Evolutionary conservation across 106 monocot species (phyloP), one percentile per base, ranked within the genome.

Genomic region (Narthecium ossifragum): DNA sequence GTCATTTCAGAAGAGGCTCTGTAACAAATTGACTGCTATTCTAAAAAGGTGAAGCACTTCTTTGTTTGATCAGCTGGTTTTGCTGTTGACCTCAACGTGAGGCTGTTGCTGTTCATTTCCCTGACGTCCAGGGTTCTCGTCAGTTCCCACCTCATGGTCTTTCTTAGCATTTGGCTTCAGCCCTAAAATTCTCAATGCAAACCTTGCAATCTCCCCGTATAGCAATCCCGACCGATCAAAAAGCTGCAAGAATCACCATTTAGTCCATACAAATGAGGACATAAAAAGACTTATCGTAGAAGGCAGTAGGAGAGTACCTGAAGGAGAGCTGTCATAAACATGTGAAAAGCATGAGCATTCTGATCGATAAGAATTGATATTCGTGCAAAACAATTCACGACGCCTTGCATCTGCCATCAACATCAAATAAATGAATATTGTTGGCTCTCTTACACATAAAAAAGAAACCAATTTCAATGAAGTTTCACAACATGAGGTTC

Each of bases 201-300:
- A 96, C 34, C 90, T 78, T 5, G 90, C 90, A 12, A 96, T 89
- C 73, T 96, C 94, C 15, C 94, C 94, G 26, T 96, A 96, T 12
- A 96, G 46, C 71, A 90, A 55, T 1, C 94, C 94, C 2, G 94
- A 96, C 30, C 86, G 83, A 71, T 96, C 90, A 59, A 96, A 85
- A 2, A 93, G 79, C 93, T 93, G 76, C 53, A 47, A 60, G n/a
- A 20, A 39, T 2, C 30, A 50, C 4, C 11, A 13, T 61, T n/a
- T 27, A 45, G 11, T 45, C 27, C 15, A 32, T n/a, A 41, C 18
- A n/a, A 7, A 0, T 14, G 4, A 14, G 26, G 24, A 12, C 7
- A 2, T 14, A 8, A 26, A 53, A 13, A 18, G 3, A 39, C 26
- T 24, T 3, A n/a, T 8, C 17, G 18, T 17, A n/a, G 39, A n/a